Evolutionary conservation across 306 rosid genomes (phyloP), one percentile per base, ranked within the genome.

Genomic region (Luffa aegyptiaca): DNA sequence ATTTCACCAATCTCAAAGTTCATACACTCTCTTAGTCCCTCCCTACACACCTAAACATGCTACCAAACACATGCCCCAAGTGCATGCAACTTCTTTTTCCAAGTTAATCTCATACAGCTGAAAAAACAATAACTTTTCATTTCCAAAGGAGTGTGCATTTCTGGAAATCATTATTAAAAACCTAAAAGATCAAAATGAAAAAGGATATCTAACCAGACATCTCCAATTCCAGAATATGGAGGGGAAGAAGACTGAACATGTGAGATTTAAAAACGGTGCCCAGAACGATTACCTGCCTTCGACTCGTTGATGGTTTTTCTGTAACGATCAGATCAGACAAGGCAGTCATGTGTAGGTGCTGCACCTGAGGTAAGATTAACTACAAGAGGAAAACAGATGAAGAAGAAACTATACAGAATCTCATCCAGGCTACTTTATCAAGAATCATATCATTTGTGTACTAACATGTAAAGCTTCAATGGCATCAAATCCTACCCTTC

Each of bases 401-500:
- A 36, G 51, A 66, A 68, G 55, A 45, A 20, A 44, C 75, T 69
- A 69, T 42, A 42, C 75, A 69, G 75, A 42, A 4, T 42, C 53
- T 68, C 52, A 18, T 41, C 73, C 52, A n/a, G 51, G n/a, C 16
- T 41, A 59, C 37, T 59, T 59, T 26, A 59, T 61, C 66, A 8
- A 61, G 66, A 21, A 31, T 20, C 1, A 69, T 20, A 69, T 42
- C 36, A 44, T 20, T 18, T 44, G 75, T 11, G 36, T 18, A 69
- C 53, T 69, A 72, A 72, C 58, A 72, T 46, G 77, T 46, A 72
- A 10, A 72, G 58, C 77, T 72, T 72, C 77, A 72, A 72, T 46
- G 58, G 7, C 42, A 72, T 46, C 77, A 72, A 21, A 51, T 72
- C 59, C 77, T 3, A 4, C 21, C 77, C 42, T 72, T 48, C 59